Conservation (phyloP, 108 stramenopile species). For the Bacterosira constricta region DNA sequence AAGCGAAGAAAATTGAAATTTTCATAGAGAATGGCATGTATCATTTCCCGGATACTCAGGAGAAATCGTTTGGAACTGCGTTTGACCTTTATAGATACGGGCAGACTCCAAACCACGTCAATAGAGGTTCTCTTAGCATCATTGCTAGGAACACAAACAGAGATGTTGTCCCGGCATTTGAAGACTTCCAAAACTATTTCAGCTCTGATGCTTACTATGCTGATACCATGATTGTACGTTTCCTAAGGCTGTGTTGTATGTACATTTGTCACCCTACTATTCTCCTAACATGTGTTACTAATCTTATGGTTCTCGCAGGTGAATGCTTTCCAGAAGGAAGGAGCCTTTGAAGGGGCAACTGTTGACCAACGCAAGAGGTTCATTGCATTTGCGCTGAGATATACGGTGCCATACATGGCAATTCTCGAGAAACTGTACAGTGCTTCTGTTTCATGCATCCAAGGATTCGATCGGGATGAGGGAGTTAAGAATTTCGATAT, state of each 20-base stretch:
- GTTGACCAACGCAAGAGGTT: constrained; percentile 57
- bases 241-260: constrained; percentile 1
- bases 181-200: constrained; percentile 66
- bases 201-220: constrained; percentile 60
- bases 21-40: constrained; percentile 40
- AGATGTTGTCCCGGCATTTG: constrained; percentile 67
- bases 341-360: constrained; percentile 38
- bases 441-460: constrained; percentile 56
- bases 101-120: constrained; percentile 39
- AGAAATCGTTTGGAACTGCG: constrained; percentile 41
- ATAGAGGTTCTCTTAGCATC: constrained; percentile 30
- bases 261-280: background rate
- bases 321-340: constrained; percentile 27
- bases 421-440: constrained; percentile 62
- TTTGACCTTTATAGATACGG: constrained; percentile 71
- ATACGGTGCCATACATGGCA: constrained; percentile 73
- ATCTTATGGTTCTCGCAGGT: constrained; percentile 3
- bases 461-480: constrained; percentile 16
- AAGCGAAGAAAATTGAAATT: constrained; percentile 35
- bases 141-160: constrained; percentile 63
- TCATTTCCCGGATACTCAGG: constrained; percentile 26
- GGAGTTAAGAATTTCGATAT: constrained; percentile 52
- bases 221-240: constrained; percentile 62
- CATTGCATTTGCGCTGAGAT: constrained; percentile 56
- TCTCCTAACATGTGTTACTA: background rate